Base-by-base conservation (phyloP, 164 flowering plant genomes). In the Pachysandra terminalis region DNA sequence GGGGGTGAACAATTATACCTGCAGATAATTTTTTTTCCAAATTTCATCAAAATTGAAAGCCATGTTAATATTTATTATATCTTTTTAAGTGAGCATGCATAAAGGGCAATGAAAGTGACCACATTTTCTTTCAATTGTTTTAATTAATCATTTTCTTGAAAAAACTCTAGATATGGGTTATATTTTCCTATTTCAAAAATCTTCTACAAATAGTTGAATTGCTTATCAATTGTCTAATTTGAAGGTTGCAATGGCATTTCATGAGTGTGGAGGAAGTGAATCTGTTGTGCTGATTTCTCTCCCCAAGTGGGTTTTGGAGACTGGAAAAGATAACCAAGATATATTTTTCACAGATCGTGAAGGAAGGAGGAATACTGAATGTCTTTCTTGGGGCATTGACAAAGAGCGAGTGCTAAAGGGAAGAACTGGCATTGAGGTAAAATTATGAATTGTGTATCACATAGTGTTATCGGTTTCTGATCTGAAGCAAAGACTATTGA, bases 231-330 rank as follows among this genome's bases (percentile, higher is more conserved):
- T 64, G 17, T 64, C 54, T 54, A 45, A 19, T 72, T 19, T 78
- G 76, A 74, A 93, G 98, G 93, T 89, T 49, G 93, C 83, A 25
- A 81, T 93, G 95, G 90, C 96, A 71, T 93, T 93, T 77, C 96
- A 93, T 79, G 96, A 89, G 64, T 83, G 75, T 75, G 87, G 88
- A 71, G 88, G 83, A 73, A 82, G 71, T 77, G 86, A 77, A 56
- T 75, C 88, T 58, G 80, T 80, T 69, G 86, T 79, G 14, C 68
- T 74, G 58, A 85, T 87, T 67, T 77, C 90, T 6, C 90, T 93
- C 19, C 98, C 98, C 8, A 87, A 89, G 53, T 93, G 98, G 98
- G 81, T 93, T 72, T 48, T 84, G 66, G 96, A 90, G 73, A 85
- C 90, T 77, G 98, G 96, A 37, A 82, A 83, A 67, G 85, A 81